A percentile compares a stretch with the other conserved stretches of the same genome.
Evolutionary conservation across 345 rosid species (phyloP).

Genomic region (Excoecaria agallocha): DNA sequence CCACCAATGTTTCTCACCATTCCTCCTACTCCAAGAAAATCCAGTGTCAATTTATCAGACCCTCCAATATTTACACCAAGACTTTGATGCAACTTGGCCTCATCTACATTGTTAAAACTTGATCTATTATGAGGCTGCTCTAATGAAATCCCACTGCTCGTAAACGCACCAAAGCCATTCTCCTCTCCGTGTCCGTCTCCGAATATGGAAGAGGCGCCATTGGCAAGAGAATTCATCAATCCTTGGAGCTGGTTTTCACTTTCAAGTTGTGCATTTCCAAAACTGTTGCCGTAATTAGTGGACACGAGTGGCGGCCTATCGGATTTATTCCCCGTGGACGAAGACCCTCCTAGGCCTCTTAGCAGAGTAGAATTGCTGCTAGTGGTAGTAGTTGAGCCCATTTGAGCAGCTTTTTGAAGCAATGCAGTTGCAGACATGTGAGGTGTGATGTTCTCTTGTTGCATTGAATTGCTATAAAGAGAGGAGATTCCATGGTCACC

Average conservation of each 20-base stretch:
- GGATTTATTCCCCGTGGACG: constrained; percentile 7
- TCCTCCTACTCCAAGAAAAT: constrained; percentile 27
- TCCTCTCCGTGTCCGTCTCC: constrained; percentile 17
- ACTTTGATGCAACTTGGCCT: constrained; percentile 16
- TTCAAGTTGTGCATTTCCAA: constrained; percentile 14
- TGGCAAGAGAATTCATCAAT: constrained; percentile 25
- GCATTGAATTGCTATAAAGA: constrained; percentile 10
- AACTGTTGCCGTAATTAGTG: constrained; percentile 12
- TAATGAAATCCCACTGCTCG: constrained; percentile 5
- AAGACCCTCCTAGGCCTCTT: constrained; percentile 15
- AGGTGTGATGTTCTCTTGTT: constrained; percentile 11
- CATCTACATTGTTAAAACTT: constrained; percentile 4
- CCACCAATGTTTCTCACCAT: constrained; percentile 32
- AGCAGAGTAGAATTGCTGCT: constrained; percentile 11
- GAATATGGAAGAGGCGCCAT: constrained; percentile 16
- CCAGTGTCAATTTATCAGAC: constrained; percentile 21
- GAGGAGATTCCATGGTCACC: constrained; percentile 15
- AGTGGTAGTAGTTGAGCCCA: constrained; percentile 21
- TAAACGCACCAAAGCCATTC: constrained; percentile 12
- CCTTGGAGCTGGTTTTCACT: constrained; percentile 26
- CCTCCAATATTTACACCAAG: constrained; percentile 8
- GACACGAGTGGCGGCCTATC: constrained; percentile 11
- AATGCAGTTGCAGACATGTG: constrained; percentile 25
- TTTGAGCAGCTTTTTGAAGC: constrained; percentile 30
- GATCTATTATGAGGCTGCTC: constrained; percentile 6